phyloP scores from a whole-genome alignment of 2,329 filamentous ascomycete species.

The Penicillium sp. region DNA sequence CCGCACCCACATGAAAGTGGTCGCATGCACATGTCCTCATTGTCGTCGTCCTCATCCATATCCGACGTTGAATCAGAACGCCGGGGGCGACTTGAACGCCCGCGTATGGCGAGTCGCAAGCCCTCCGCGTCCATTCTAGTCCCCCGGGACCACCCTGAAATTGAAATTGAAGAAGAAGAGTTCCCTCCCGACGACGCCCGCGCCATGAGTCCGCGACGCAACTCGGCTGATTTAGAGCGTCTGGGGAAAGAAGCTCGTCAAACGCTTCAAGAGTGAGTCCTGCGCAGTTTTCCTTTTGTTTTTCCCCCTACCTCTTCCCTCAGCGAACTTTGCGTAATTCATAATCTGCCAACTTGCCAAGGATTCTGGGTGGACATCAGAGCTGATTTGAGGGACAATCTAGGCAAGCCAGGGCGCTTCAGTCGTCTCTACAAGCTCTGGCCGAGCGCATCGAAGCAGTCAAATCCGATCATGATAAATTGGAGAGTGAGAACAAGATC shows the following conservation, averaged over 20 bases:
- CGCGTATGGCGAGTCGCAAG: constrained; percentile 65
- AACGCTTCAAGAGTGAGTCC: constrained; percentile 54
- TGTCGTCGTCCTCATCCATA: constrained; percentile 44
- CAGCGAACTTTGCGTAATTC: too few relatives aligned
- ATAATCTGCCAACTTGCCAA: too few relatives aligned
- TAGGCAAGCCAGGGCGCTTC: constrained; percentile 81
- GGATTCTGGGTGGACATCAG: neutral
- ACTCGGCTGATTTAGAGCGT: constrained; percentile 82
- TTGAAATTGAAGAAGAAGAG: constrained; percentile 66
- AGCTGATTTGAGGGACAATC: neutral
- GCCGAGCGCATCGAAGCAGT: constrained; percentile 93
- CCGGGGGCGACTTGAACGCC: constrained; percentile 49
- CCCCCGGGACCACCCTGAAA: constrained; percentile 66
- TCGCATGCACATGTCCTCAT: constrained; percentile 36
- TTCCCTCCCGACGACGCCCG: constrained; percentile 83
- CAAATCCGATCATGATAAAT: constrained; percentile 89
- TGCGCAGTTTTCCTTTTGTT: neutral
- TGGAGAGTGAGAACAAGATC: constrained; percentile 95
- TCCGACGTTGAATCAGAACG: constrained; percentile 43
- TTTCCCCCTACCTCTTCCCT: neutral
- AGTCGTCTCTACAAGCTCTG: constrained; percentile 81
- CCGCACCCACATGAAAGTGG: constrained; percentile 36
- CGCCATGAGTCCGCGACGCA: constrained; percentile 89
- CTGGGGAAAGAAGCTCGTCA: constrained; percentile 74
- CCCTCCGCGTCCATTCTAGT: constrained; percentile 79